Conservation (phyloP, 257 asterid genomes). For the Capsicum chinense region DNA sequence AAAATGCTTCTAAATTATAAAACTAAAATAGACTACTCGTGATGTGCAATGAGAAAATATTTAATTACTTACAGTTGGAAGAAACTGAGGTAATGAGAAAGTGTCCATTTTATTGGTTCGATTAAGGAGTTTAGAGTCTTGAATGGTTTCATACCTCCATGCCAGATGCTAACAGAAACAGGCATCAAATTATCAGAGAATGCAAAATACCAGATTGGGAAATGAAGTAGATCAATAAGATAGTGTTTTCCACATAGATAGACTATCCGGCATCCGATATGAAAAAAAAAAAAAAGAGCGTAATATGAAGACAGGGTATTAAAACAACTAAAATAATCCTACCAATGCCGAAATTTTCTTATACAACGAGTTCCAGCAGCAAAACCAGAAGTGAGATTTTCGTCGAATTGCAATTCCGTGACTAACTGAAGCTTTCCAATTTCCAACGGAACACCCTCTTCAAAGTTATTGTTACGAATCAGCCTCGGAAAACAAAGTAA, state of each 20-base stretch:
- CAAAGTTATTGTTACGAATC: slow-evolving; percentile 70
- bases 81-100: slow-evolving; percentile 53
- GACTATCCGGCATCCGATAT: neutral
- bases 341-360: slow-evolving; percentile 89
- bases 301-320: neutral
- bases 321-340: slow-evolving; percentile 30
- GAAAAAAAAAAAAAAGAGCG: neutral
- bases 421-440: slow-evolving; percentile 68
- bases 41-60: neutral
- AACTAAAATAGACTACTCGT: neutral
- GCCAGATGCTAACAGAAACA: slow-evolving; percentile 53
- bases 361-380: slow-evolving; percentile 55
- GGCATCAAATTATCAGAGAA: slow-evolving; percentile 31
- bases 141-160: slow-evolving; percentile 42
- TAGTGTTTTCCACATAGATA: neutral
- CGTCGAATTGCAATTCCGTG: slow-evolving; percentile 61
- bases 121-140: slow-evolving; percentile 44
- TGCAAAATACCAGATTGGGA: neutral
- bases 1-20: neutral
- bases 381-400: slow-evolving; percentile 50
- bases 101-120: slow-evolving; percentile 45
- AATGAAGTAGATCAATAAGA: neutral
- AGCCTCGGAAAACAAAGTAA: slow-evolving; percentile 50
- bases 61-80: slow-evolving; percentile 59
- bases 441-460: slow-evolving; percentile 71